Evolutionary conservation across 345 rosid genomes (phyloP), one percentile per base, ranked within the genome.

Genomic region (Sonneratia caseolaris): DNA sequence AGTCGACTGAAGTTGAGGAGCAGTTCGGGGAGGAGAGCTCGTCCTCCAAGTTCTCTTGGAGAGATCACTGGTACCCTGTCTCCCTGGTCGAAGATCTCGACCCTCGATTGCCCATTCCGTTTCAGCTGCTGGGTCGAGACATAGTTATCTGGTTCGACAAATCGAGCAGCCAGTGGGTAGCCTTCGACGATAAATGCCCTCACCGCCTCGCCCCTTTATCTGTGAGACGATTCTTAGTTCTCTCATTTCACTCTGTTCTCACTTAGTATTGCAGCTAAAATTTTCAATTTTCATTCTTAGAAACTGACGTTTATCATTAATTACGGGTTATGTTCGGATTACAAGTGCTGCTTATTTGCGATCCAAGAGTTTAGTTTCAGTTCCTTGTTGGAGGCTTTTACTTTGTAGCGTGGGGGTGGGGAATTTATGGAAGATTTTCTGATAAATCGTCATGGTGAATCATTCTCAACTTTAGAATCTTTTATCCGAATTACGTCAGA

Each of bases 21-120:
- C 96, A 85, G 4, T 59, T 56, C 68, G 83, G 84, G 68, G 81
- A 85, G 68, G 89, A 87, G 80, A 82, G 86, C 62, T 75, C 74
- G 72, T 87, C 73, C 40, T 79, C 84, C 37, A 91, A 86, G 78
- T 92, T 95, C 69, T 77, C 87, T 22, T 95, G 97, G 99, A 87
- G 91, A 81, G 97, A 95, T 77, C 97, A 95, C 67, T 95, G 99
- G 99, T 92, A 95, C 78, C 97, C 97, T 3, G 93, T 92, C 81
- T 95, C 99, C 51, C 81, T 92, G 67, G 72, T 90, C 22, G 97
- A 90, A 75, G 97, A 95, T 78, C 83, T 92, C 87, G 94, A 95
- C 81, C 93, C 88, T 66, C 56, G 70, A 38, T 72, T 77, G 64
- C 97, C 97, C 4, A 90, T 91, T 47, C 91, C 84, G n/a, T 92